phyloP scores from a whole-genome alignment of 2,329 filamentous ascomycete species.

The Pochonia chlamydosporia region DNA sequence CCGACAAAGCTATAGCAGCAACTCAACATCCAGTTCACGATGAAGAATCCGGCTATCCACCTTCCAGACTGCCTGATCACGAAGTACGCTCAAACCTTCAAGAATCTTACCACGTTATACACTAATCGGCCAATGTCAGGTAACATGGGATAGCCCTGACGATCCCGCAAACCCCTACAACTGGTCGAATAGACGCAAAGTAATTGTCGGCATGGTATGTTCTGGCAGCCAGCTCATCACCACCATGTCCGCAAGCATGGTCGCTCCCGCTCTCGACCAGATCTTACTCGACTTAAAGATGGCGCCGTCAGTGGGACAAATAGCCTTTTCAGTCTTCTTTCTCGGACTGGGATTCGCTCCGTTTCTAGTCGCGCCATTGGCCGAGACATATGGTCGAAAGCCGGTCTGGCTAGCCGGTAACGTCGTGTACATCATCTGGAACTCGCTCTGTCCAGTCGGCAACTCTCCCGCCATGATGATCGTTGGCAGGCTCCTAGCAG shows the following conservation, averaged over 20 bases:
- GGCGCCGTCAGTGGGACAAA: constrained; percentile 15
- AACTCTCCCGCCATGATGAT: constrained; percentile 24
- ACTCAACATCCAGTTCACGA: no score
- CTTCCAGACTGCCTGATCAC: no score
- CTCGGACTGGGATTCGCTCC: constrained; percentile 29
- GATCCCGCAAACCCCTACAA: not conserved
- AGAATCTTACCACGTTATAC: no score
- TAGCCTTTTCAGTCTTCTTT: constrained; percentile 28
- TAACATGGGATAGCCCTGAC: no score
- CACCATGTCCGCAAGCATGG: not conserved
- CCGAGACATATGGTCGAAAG: constrained; percentile 28
- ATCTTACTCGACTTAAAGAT: not conserved
- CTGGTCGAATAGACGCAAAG: not conserved
- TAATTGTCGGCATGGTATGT: not conserved
- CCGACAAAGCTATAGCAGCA: no score
- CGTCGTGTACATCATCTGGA: constrained; percentile 30
- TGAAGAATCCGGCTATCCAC: no score
- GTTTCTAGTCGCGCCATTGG: constrained; percentile 25
- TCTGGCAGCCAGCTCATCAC: not conserved
- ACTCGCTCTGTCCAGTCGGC: constrained; percentile 26
- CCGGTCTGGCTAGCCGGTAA: constrained; percentile 27
- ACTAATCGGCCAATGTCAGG: no score
- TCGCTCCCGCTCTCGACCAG: not conserved
- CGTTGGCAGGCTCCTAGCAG: constrained; percentile 18
- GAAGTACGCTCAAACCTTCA: no score